Evolutionary conservation across 2,329 filamentous ascomycete genomes (phyloP).

Genomic region (Claviceps fusiformis): DNA sequence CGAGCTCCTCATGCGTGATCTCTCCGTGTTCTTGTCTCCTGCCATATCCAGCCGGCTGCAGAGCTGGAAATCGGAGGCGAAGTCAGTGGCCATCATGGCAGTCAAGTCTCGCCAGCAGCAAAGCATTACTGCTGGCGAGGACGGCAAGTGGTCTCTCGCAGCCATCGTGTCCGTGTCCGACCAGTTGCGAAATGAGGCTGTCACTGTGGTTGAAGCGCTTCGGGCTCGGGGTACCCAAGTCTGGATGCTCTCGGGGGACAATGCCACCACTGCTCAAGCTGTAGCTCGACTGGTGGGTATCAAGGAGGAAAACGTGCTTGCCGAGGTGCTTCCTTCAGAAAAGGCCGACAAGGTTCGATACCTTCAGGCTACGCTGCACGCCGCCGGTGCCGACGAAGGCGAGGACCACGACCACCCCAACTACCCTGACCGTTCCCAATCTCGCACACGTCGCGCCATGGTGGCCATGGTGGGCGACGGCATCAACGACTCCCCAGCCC

Average conservation of each 20-base stretch:
- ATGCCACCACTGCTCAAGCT: conserved; percentile 66
- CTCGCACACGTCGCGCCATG: conserved; percentile 27
- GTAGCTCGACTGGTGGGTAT: conserved; percentile 70
- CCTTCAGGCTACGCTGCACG: conserved; percentile 40
- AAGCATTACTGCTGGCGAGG: neutral
- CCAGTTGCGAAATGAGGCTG: conserved; percentile 62
- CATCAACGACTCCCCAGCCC: conserved; percentile 77
- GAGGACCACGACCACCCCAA: conserved; percentile 9
- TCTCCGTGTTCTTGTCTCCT: conserved; percentile 25
- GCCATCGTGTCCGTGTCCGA: conserved; percentile 68
- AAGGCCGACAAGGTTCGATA: conserved; percentile 62
- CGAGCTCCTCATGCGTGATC: conserved; percentile 50
- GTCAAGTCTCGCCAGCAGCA: conserved; percentile 17
- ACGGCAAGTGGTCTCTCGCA: conserved; percentile 33
- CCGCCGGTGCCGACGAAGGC: conserved; percentile 12
- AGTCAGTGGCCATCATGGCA: conserved; percentile 49
- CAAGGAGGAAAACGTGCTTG: conserved; percentile 58
- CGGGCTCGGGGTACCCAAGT: conserved; percentile 54
- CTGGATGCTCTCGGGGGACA: conserved; percentile 91
- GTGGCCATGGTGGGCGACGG: conserved; percentile 83
- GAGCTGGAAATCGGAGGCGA: conserved; percentile 48
- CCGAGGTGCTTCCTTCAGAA: conserved; percentile 71
- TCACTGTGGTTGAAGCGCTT: conserved; percentile 49
- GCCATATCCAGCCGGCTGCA: conserved; percentile 26
- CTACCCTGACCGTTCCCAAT: conserved; percentile 4